Percentiles rank a stretch among this genome's conserved stretches.
phyloP scores from a whole-genome alignment of 1,284 basidiomycete species.

The Schizophyllum amplum region DNA sequence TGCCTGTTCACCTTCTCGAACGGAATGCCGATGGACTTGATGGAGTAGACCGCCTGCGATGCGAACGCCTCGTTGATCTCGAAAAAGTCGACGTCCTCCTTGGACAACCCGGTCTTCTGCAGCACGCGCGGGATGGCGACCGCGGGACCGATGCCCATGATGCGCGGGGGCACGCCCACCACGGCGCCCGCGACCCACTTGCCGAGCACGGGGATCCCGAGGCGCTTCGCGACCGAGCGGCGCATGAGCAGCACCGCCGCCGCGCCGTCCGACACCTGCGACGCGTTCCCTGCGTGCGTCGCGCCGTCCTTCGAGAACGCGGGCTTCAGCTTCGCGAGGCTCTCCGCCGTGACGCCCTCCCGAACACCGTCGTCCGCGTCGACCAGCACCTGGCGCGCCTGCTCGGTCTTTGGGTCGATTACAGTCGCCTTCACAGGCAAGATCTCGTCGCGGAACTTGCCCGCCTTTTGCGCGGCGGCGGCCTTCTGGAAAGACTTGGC shows the following conservation, averaged over 20 bases:
- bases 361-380: slow-evolving; percentile 90
- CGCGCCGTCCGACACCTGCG: slow-evolving; percentile 96
- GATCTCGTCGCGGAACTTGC: slow-evolving; percentile 91
- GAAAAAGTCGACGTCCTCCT: slow-evolving; percentile 84
- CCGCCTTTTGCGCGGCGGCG: slow-evolving; percentile 79
- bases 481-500: slow-evolving; percentile 86
- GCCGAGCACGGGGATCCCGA: slow-evolving; percentile 87
- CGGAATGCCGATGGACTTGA: slow-evolving; percentile 71
- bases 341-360: slow-evolving; percentile 85
- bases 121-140: slow-evolving; percentile 79
- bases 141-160: slow-evolving; percentile 91
- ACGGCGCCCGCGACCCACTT: slow-evolving; percentile 80
- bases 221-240: slow-evolving; percentile 80
- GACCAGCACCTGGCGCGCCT: slow-evolving; percentile 74
- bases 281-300: slow-evolving; percentile 92
- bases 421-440: slow-evolving; percentile 75
- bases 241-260: slow-evolving; percentile 89
- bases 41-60: slow-evolving; percentile 76
- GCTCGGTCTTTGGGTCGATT: slow-evolving; percentile 80
- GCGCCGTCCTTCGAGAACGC: slow-evolving; percentile 85
- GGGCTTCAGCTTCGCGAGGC: slow-evolving; percentile 87
- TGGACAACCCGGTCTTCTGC: slow-evolving; percentile 62
- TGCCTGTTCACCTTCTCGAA: slow-evolving; percentile 80
- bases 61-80: slow-evolving; percentile 97
- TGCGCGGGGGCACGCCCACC: slow-evolving; percentile 80